Evolutionary conservation across 345 rosid genomes (phyloP).

Genomic region (sweet orange (Citrus sinensis)): DNA sequence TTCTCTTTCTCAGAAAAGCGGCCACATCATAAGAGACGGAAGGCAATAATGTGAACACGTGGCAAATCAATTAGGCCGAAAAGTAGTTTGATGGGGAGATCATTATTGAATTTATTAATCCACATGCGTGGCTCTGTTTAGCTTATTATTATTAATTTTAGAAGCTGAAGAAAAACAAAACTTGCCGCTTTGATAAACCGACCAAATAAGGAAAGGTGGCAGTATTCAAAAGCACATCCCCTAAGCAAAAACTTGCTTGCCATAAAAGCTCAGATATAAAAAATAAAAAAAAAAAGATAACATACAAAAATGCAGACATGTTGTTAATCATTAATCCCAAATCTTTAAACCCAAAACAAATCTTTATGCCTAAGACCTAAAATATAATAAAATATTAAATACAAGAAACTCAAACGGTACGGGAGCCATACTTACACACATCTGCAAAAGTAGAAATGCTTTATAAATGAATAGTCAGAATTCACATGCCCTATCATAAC

Average conservation of each 20-base stretch:
- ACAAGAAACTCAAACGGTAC: neutral
- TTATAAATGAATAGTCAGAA: constrained; percentile 22
- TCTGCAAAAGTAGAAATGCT: constrained; percentile 20
- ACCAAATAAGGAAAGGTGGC: constrained; percentile 26
- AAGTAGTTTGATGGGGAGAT: neutral
- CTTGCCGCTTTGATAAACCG: constrained; percentile 20
- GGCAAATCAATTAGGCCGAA: neutral
- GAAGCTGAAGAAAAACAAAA: constrained; percentile 12
- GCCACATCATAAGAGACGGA: neutral
- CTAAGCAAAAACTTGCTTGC: constrained; percentile 17
- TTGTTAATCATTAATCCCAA: constrained; percentile 3
- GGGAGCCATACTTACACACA: neutral
- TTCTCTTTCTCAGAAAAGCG: neutral
- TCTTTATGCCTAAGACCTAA: neutral
- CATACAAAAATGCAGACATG: constrained; percentile 12
- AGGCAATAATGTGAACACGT: neutral
- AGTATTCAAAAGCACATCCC: neutral
- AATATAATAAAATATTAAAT: neutral
- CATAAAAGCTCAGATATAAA: constrained; percentile 15
- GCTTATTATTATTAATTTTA: neutral
- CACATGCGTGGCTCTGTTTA: neutral
- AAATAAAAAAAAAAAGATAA: neutral
- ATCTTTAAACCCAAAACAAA: neutral
- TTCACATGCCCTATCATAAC: constrained; percentile 26
- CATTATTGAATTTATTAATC: neutral